Evolutionary conservation across 768 basidiomycete species (phyloP).

Genomic region (Termitomyces eurrhizus): DNA sequence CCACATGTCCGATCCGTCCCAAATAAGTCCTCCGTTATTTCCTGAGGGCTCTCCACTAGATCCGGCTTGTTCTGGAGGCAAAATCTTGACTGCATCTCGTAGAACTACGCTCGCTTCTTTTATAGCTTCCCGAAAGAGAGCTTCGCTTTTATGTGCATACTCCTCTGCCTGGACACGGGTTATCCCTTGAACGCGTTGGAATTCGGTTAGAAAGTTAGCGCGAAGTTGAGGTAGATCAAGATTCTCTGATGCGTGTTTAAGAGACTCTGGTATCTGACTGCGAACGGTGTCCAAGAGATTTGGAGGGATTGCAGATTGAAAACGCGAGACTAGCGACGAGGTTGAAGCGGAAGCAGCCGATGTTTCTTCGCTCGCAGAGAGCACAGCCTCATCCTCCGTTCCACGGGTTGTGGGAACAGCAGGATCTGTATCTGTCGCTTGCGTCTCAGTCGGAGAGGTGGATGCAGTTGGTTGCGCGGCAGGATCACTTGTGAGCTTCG

Average conservation of each 20-base stretch:
- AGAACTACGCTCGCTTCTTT: slow-evolving; percentile 81
- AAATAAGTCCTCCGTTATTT: slow-evolving; percentile 41
- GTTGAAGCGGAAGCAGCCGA: slow-evolving; percentile 18
- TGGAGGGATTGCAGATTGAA: slow-evolving; percentile 74
- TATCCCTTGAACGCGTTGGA: slow-evolving; percentile 72
- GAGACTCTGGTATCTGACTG: slow-evolving; percentile 60
- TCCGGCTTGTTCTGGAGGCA: slow-evolving; percentile 66
- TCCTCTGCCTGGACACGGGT: slow-evolving; percentile 79
- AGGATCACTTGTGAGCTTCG: slow-evolving; percentile 44
- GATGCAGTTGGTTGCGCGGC: slow-evolving; percentile 11
- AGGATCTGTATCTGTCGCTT: slow-evolving; percentile 20
- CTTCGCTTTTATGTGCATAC: slow-evolving; percentile 75
- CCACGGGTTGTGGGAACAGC: slow-evolving; percentile 17
- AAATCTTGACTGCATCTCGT: slow-evolving; percentile 86
- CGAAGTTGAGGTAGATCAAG: slow-evolving; percentile 70
- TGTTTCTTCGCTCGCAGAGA: slow-evolving; percentile 14
- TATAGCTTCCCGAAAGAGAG: slow-evolving; percentile 59
- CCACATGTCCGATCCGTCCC: slow-evolving; percentile 91
- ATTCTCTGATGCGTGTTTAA: slow-evolving; percentile 57
- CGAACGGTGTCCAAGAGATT: slow-evolving; percentile 68
- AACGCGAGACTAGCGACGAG: slow-evolving; percentile 53
- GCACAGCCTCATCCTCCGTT: slow-evolving; percentile 9
- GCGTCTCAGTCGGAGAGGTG: slow-evolving; percentile 10
- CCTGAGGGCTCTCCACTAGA: neutral
- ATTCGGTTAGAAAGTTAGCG: slow-evolving; percentile 56